These are phyloP conservation scores for Lichtheimia ramosa DNA, from an alignment of 371 early-diverging fungal species.

Conservation along the genomic window DNA sequence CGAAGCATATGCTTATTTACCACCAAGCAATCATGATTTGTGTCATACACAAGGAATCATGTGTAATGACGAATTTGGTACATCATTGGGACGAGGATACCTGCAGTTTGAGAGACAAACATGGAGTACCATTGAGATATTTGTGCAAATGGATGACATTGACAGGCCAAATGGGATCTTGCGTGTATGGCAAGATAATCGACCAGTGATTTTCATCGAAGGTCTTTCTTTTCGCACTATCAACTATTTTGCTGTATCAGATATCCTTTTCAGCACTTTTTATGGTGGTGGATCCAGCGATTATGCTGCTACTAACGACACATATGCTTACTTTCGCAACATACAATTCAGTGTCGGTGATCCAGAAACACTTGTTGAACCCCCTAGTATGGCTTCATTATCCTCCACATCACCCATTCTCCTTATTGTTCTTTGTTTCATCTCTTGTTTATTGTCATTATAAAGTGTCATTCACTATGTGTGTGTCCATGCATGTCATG, in stretches of 20 bases:
- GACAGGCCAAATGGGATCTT: not conserved
- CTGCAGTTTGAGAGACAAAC: not conserved
- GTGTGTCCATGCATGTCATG: too few relatives aligned
- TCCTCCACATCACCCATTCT: not conserved
- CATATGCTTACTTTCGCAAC: not conserved
- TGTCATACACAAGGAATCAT: not conserved
- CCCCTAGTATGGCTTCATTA: not conserved
- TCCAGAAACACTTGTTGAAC: not conserved
- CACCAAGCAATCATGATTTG: not conserved
- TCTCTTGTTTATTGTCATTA: too few relatives aligned
- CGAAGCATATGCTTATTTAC: slow-evolving; percentile 4
- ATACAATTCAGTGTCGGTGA: slow-evolving; percentile 2
- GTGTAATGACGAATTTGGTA: slow-evolving; percentile 6
- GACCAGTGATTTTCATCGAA: not conserved
- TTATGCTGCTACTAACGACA: slow-evolving; percentile 1
- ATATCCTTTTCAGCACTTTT: slow-evolving; percentile 1
- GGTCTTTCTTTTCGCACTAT: not conserved
- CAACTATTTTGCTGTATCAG: not conserved
- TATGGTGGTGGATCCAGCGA: slow-evolving; percentile 1
- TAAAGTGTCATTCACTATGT: too few relatives aligned
- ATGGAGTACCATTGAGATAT: slow-evolving; percentile 4
- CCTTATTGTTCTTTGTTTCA: not conserved
- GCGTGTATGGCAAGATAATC: slow-evolving; percentile 1
- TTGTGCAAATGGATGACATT: not conserved
- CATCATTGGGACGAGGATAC: not conserved